These are phyloP conservation scores for Russula olivacea DNA, from an alignment of 768 basidiomycete species.

Conservation along the genomic window DNA sequence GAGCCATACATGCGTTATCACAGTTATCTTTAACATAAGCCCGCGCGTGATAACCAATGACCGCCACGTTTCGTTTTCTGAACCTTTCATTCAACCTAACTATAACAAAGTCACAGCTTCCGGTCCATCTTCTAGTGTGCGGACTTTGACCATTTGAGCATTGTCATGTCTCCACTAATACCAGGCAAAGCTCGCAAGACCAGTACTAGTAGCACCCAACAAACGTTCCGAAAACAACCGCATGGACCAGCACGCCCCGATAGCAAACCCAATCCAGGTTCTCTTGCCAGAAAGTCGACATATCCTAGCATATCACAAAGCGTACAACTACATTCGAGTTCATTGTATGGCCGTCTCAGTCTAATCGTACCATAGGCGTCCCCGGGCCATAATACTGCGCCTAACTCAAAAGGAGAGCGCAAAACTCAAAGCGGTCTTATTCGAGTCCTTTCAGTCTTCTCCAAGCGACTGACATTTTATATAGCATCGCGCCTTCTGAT, in stretches of 20 bases:
- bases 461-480: background rate
- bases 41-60: background rate
- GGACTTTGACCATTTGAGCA: too few relatives aligned
- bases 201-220: background rate
- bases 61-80: background rate
- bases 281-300: constrained; percentile 4
- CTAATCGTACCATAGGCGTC: constrained; percentile 8
- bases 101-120: background rate
- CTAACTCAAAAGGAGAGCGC: background rate
- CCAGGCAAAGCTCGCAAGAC: constrained; percentile 11
- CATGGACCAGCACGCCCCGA: background rate
- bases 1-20: background rate
- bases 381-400: background rate
- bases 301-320: background rate
- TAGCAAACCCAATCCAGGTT: background rate
- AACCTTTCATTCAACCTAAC: background rate
- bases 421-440: background rate
- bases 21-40: background rate
- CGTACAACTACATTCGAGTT: background rate
- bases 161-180: background rate
- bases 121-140: background rate
- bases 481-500: constrained; percentile 6
- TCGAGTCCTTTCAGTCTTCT: background rate
- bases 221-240: constrained; percentile 12
- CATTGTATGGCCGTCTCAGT: background rate